Base-by-base conservation (phyloP, 1,139 yeast genomes). In the Kluyveromyces sp. region DNA sequence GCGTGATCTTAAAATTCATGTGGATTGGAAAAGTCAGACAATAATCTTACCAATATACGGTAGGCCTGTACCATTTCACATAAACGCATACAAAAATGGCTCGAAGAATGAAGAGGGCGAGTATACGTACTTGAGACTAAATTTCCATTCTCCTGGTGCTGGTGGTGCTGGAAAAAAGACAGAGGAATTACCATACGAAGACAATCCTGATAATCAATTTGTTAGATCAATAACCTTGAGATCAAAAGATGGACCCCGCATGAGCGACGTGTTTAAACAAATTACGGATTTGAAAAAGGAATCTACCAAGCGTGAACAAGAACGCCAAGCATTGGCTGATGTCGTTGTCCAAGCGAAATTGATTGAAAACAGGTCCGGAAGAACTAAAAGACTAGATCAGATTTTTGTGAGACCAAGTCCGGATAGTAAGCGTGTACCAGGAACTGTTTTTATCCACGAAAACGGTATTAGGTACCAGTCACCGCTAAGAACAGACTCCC, bases 101-200 rank as follows among this genome's bases (percentile, higher is more conserved):
- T 84, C 95, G 19, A 92, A 88, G 60, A 87, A 83, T 53, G 98
- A 92, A 59, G 98, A 94, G 69, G 97, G 97, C 38, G 97, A 89
- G 53, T 88, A 77, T 63, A 89, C 95, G 1, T 89, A 86, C 59
- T 66, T 92, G 57, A 78, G 98, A 65, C 74, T 92, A 57, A 92
- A 92, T 64, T 88, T 92, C 71, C 83, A 89, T 63, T 83, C 96
- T 1, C 98, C 98, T 0, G 96, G 96, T 54, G 80, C 80, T 41
- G 84, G 84, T 49, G 85, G 85, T 49, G 77, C 77, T 49, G 74
- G 75, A 20, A 74, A 83, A 42, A 83, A 80, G 56, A 80, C 78
- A 57, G 75, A 77, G 41, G 95, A 88, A 57, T 73, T 87, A 54
- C 96, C 97, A 8, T 92, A 87, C 60, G 98, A 92, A 61, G 94